Conservation (phyloP, 1,139 yeast species). For the Sugiyamaella xylanicola region DNA sequence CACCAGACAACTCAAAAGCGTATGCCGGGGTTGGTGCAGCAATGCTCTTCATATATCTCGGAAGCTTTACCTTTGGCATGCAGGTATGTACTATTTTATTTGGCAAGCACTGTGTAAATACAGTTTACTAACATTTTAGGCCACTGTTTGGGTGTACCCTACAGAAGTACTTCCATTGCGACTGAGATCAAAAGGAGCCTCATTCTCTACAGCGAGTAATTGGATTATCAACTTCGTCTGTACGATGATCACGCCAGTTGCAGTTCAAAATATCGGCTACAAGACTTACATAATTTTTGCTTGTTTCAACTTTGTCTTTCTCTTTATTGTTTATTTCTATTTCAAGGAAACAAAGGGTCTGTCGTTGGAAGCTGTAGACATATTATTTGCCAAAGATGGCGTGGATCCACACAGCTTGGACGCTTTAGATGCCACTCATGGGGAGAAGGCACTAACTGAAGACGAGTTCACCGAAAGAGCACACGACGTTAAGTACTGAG, state of each 20-base stretch:
- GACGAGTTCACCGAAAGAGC: constrained; percentile 2
- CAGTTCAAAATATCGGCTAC: constrained; percentile 44
- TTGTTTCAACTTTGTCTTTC: constrained; percentile 53
- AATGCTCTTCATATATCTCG: constrained; percentile 31
- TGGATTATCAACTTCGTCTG: constrained; percentile 51
- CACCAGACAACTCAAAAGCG: constrained; percentile 7
- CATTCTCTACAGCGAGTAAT: constrained; percentile 48
- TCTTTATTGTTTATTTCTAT: constrained; percentile 55
- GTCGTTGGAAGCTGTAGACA: constrained; percentile 50
- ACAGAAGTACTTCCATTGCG: constrained; percentile 64
- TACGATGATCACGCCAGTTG: constrained; percentile 46
- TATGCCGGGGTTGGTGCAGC: constrained; percentile 22
- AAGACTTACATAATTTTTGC: constrained; percentile 44
- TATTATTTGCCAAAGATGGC: constrained; percentile 35
- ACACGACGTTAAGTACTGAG: background rate
- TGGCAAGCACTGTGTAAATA: background rate
- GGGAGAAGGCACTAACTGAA: background rate
- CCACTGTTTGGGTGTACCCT: constrained; percentile 50
- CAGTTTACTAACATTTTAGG: constrained; percentile 1
- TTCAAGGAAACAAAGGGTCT: constrained; percentile 47
- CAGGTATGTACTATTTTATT: constrained; percentile 18
- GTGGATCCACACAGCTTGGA: constrained; percentile 10
- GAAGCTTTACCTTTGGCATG: constrained; percentile 35
- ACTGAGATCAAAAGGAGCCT: constrained; percentile 59
- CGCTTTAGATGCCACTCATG: background rate